A percentile compares a stretch with the other conserved stretches of the same genome.
phyloP scores from a whole-genome alignment of 805 yeast species.

The Ogataea populi-albae region DNA sequence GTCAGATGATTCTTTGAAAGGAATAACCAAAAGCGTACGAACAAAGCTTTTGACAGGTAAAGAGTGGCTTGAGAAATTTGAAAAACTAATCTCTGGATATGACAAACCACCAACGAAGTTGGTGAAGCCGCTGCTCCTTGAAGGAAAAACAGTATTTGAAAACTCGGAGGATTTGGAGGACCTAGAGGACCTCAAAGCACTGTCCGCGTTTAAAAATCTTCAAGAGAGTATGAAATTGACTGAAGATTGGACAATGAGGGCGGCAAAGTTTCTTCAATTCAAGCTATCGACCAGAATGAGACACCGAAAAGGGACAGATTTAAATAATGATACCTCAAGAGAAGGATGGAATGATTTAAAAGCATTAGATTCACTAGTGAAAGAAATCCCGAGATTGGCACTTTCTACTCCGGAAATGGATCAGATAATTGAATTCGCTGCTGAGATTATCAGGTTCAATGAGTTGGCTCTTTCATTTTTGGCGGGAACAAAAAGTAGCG shows the following conservation, averaged over 20 bases:
- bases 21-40: constrained; percentile 35
- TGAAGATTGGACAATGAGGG: constrained; percentile 51
- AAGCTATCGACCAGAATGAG: constrained; percentile 50
- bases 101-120: constrained; percentile 46
- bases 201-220: constrained; percentile 31
- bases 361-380: constrained; percentile 39
- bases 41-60: constrained; percentile 44
- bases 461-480: constrained; percentile 42
- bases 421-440: constrained; percentile 51
- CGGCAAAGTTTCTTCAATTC: constrained; percentile 49
- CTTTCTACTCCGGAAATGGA: constrained; percentile 59
- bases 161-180: constrained; percentile 3
- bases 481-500: constrained; percentile 20
- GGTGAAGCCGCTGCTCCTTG: constrained; percentile 44
- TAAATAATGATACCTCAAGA: constrained; percentile 23
- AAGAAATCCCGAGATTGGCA: constrained; percentile 47
- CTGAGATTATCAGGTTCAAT: constrained; percentile 52
- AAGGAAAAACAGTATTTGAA: constrained; percentile 50
- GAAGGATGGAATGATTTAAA: constrained; percentile 23
- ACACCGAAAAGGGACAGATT: constrained; percentile 16
- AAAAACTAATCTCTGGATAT: constrained; percentile 37
- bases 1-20: constrained; percentile 51
- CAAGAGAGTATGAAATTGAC: constrained; percentile 43
- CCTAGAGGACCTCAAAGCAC: constrained; percentile 9
- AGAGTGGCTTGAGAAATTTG: constrained; percentile 51